These are phyloP conservation scores for Corrigiola litoralis DNA, from an alignment of 179 eudicot species.

Conservation along the genomic window DNA sequence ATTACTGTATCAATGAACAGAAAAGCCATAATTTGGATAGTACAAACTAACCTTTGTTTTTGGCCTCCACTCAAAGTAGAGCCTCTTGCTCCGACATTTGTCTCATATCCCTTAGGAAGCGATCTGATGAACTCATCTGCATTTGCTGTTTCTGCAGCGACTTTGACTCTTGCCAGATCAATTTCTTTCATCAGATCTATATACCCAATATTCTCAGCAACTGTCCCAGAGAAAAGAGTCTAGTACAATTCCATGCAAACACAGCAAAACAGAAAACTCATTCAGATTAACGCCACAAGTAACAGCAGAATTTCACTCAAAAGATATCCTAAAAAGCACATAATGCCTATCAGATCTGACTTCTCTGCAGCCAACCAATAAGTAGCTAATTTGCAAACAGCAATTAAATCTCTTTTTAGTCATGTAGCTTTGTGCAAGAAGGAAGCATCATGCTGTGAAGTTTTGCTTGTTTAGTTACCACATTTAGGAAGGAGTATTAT, in stretches of 20 bases:
- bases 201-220: conserved; percentile 91
- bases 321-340: not conserved
- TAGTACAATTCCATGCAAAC: conserved; percentile 26
- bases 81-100: conserved; percentile 84
- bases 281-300: not conserved
- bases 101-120: conserved; percentile 68
- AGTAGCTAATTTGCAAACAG: no score
- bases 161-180: conserved; percentile 71
- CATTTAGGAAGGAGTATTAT: not conserved
- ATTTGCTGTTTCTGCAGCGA: conserved; percentile 81
- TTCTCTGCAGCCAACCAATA: no score
- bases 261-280: not conserved
- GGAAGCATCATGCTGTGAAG: no score
- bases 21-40: not conserved
- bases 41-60: conserved; percentile 66
- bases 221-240: conserved; percentile 86
- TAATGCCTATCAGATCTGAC: no score
- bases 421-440: no score
- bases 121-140: conserved; percentile 79
- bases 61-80: conserved; percentile 93
- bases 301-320: not conserved
- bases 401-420: no score
- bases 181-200: conserved; percentile 62
- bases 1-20: conserved; percentile 1
- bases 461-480: not conserved